These are phyloP conservation scores for Cryphonectria naterciae DNA, from an alignment of 2,329 filamentous ascomycete species.

Conservation along the genomic window DNA sequence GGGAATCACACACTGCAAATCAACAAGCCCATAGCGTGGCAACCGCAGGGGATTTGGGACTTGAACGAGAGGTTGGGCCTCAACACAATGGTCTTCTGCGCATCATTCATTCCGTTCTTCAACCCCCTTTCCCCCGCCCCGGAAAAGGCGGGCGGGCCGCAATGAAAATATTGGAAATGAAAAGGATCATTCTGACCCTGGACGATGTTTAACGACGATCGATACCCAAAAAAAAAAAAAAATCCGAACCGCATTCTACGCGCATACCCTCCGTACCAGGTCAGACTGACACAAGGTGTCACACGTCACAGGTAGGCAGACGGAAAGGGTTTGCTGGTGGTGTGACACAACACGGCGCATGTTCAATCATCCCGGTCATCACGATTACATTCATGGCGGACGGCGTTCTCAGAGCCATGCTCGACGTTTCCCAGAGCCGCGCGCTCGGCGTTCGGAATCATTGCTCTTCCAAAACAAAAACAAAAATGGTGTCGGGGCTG, in stretches of 20 bases:
- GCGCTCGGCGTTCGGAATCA: not conserved
- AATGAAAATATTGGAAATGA: not conserved
- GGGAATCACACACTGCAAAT: not conserved
- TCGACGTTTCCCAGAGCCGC: not conserved
- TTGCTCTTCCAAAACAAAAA: not conserved
- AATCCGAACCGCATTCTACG: not conserved
- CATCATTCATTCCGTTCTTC: not conserved
- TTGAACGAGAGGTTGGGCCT: not conserved
- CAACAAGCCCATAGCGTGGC: not conserved
- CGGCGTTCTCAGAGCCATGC: conserved; percentile 10
- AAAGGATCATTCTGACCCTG: not conserved
- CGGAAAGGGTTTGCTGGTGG: not conserved
- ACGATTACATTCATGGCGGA: conserved; percentile 11
- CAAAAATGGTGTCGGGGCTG: conserved; percentile 5
- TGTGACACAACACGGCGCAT: not conserved
- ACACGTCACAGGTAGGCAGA: not conserved
- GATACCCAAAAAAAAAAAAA: not conserved
- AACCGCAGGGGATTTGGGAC: not conserved
- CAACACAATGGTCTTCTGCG: not conserved
- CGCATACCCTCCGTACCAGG: not conserved
- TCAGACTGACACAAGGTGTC: not conserved
- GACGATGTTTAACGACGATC: not conserved
- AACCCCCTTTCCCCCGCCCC: too few species aligned
- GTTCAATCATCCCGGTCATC: not conserved
- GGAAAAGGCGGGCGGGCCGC: not conserved